Conservation (phyloP, 2,329 filamentous ascomycete genomes). For the Ophioceras dolichostomum region DNA sequence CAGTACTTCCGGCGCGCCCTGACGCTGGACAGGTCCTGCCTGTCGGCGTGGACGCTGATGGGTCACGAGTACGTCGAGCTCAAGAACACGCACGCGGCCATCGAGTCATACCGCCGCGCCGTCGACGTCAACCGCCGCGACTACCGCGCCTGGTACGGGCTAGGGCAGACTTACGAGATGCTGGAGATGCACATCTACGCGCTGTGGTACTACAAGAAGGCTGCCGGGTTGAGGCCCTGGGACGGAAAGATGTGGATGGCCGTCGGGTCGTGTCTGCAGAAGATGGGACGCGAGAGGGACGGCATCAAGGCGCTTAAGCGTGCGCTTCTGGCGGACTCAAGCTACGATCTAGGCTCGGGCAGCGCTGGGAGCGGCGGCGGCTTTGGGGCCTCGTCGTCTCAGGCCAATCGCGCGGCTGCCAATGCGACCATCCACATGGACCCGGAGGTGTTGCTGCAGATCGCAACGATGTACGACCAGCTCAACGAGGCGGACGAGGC, state of each 20-base stretch:
- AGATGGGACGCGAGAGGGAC: conserved; percentile 76
- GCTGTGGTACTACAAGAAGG: conserved; percentile 94
- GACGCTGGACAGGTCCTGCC: conserved; percentile 77
- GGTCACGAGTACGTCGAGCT: conserved; percentile 97
- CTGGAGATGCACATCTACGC: conserved; percentile 97
- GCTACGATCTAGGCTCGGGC: conserved; percentile 46
- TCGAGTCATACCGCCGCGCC: conserved; percentile 89
- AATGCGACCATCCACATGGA: conserved; percentile 53
- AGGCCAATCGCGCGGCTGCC: conserved; percentile 30
- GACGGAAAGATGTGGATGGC: conserved; percentile 99
- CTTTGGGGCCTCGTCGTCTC: conserved; percentile 29
- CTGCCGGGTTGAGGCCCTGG: conserved; percentile 83
- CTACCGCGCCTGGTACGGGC: conserved; percentile 94
- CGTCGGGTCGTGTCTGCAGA: conserved; percentile 81
- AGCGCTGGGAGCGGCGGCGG: conserved; percentile 34
- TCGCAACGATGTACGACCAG: conserved; percentile 79
- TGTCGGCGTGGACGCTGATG: conserved; percentile 97
- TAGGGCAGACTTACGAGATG: conserved; percentile 95
- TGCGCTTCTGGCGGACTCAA: conserved; percentile 76
- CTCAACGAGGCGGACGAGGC: conserved; percentile 68
- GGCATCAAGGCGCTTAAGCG: conserved; percentile 93
- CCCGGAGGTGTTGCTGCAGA: conserved; percentile 81
- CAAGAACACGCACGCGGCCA: conserved; percentile 96
- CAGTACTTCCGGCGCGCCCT: conserved; percentile 93
- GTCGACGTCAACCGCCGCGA: conserved; percentile 94